Base-by-base conservation (phyloP, 176 grass and related monocot species). In the Themeda triandra region DNA sequence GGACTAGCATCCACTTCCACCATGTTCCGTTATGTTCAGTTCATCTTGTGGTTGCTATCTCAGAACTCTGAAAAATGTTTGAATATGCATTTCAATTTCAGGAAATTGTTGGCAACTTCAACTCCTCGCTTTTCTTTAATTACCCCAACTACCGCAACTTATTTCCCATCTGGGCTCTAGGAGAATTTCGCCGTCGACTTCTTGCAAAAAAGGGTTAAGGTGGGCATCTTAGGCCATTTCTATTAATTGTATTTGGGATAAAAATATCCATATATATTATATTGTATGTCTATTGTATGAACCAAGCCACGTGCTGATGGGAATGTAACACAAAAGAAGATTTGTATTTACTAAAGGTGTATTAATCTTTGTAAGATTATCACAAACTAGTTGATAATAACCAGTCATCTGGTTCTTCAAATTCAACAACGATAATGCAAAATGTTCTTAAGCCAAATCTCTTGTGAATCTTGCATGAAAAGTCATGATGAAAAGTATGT, bases 131-230 rank as follows among this genome's bases (percentile, higher is more conserved):
- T 18, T 45, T 69, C 21, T 45, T 83, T 13, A 82, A 39, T 48
- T 83, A 83, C 24, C 51, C 80, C 30, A 51, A 56, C 15, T 88
- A 77, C 25, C 49, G 86, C 1, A 88, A 88, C 36, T 62, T 83
- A 68, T 82, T 73, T 80, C 84, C 84, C 1, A 86, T 86, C 1
- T 80, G 84, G 84, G 84, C 84, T 66, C 68, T 86, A 1, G 76
- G 84, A 28, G 76, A 86, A n/a, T 86, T 80, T 80, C 67, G 56
- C 18, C 18, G 32, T 10, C 72, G 45, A 33, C 45, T 75, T 53
- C 46, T 53, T 53, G 72, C 45, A 23, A 51, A 53, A 31, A 53
- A 17, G 12, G 17, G 44, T 5, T 53, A 23, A 75, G 31, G 6
- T 42, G 23, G 68, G 68, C 25, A 3, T 25, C 2, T 24, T 23